phyloP scores from a whole-genome alignment of 306 rosid species.

The Quercus engelmannii region DNA sequence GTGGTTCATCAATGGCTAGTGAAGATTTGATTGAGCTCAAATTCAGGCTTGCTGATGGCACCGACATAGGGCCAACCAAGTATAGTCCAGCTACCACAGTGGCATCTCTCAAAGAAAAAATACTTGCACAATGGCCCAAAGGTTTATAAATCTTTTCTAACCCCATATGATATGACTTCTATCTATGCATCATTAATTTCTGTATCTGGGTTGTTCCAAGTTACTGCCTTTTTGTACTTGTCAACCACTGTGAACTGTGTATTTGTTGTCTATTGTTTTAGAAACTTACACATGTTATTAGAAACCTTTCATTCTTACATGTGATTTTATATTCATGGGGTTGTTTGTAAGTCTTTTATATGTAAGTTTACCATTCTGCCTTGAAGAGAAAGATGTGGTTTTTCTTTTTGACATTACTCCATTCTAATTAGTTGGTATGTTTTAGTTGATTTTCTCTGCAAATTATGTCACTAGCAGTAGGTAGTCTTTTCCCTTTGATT shows the following conservation, averaged over 20 bases:
- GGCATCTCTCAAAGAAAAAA: slow-evolving; percentile 39
- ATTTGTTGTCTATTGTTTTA: no score
- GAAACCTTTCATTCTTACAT: no score
- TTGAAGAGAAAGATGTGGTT: not conserved
- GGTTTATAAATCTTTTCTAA: slow-evolving; percentile 17
- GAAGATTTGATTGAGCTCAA: slow-evolving; percentile 43
- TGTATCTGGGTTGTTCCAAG: not conserved
- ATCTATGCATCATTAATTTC: not conserved
- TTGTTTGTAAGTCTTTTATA: not conserved
- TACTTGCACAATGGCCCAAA: slow-evolving; percentile 45
- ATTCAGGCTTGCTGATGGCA: slow-evolving; percentile 45
- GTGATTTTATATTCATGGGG: no score
- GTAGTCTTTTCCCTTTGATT: no score
- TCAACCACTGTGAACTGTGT: no score
- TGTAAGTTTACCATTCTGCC: not conserved
- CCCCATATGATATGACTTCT: no score
- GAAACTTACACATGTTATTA: no score
- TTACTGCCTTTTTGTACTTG: no score
- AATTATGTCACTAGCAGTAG: no score
- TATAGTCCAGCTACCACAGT: slow-evolving; percentile 37
- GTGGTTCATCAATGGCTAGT: slow-evolving; percentile 28
- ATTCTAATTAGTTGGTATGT: not conserved
- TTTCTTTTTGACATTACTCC: not conserved
- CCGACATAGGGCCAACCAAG: slow-evolving; percentile 41
- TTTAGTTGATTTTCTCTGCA: no score